Base-by-base conservation (phyloP, 176 grass and related monocot genomes). In the Carex myosuroides region DNA sequence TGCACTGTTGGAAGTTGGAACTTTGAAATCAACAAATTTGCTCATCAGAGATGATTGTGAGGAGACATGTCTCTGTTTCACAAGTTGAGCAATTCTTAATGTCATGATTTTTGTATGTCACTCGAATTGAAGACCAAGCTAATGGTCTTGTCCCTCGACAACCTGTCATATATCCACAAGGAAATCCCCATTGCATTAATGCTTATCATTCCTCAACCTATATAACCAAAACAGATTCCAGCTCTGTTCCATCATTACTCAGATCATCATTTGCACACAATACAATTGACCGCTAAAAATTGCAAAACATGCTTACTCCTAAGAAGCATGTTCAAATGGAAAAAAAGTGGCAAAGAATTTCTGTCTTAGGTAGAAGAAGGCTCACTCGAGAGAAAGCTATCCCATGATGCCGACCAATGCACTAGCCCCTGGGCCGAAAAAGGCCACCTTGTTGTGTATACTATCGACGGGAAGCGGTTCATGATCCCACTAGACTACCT, bases 401-500 rank as follows among this genome's bases (percentile, higher is more conserved):
- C 39, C 22, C 2, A 58, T 29, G 82, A 84, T 22, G 30, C 12
- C 12, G 68, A 85, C 26, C 16, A 65, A 80, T 82, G 80, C 33
- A 90, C 80, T 60, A 67, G 53, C 48, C 17, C 68, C 56, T 4
- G 57, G 37, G 89, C 91, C 69, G 60, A 85, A 14, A 97, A 89
- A 85, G 91, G 87, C 18, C 86, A 93, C 22, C 70, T 84, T 24
- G 41, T 84, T 8, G 32, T 88, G 60, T 88, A 88, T 58, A 52
- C 87, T 13, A 85, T 82, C 0, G 81, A 88, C 11, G 85, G 89
- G 13, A 89, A 77, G 64, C 79, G 94, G 26, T 97, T 91, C 73
- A 88, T 86, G 89, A 71, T 91, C 46, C 91, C 89, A 12, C 32
- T 93, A 10, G 13, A n/a, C 2, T 91, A 75, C 39, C 91, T 93